Percentiles rank a stretch among this genome's conserved stretches.
Conservation (phyloP, 148 eudicot species). For the Rhododendron simsii region DNA sequence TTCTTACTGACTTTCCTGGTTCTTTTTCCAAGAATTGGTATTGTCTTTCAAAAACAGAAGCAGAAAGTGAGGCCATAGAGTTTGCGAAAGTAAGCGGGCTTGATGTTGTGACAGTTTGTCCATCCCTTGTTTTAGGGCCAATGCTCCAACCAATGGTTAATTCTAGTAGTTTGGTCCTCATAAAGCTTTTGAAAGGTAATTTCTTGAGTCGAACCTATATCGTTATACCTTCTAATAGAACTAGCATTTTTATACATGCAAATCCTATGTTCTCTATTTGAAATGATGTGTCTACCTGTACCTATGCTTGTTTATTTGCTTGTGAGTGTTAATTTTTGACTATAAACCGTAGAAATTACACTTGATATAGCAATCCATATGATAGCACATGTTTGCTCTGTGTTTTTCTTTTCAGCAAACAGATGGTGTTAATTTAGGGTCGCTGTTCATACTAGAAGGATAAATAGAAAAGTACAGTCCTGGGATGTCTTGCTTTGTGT, state of each 20-base stretch:
- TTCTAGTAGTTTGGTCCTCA: slow-evolving; percentile 63
- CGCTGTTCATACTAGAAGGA: not conserved
- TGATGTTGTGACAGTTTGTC: slow-evolving; percentile 62
- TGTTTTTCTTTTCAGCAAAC: not conserved
- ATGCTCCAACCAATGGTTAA: slow-evolving; percentile 57
- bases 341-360: not conserved
- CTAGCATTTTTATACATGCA: not conserved
- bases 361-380: not conserved
- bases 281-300: not conserved
- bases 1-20: not conserved
- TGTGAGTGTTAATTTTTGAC: not conserved
- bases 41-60: slow-evolving; percentile 65
- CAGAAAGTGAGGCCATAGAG: slow-evolving; percentile 69
- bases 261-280: not conserved
- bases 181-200: slow-evolving; percentile 75
- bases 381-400: not conserved
- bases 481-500: not conserved
- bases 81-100: slow-evolving; percentile 59
- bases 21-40: slow-evolving; percentile 68
- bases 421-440: not conserved
- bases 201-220: not conserved
- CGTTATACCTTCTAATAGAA: not conserved
- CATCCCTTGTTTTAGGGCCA: slow-evolving; percentile 63
- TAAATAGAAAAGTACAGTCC: not conserved
- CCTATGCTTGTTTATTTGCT: not conserved